Conservation (phyloP, 2,329 filamentous ascomycete genomes). For the Chaetothyriales sp. region DNA sequence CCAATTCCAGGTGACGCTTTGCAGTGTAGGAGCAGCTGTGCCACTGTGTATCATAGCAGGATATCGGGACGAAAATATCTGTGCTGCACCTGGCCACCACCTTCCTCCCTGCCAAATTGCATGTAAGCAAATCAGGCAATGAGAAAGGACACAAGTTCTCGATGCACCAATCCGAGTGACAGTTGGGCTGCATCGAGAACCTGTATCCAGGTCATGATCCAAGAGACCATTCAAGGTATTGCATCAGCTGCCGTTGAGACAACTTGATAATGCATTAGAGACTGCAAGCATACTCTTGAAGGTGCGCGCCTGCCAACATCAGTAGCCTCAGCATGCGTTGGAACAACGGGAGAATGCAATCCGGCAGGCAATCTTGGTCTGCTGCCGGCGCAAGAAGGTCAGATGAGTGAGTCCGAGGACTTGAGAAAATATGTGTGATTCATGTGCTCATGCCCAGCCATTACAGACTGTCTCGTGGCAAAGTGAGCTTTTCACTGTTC, state of each 20-base stretch:
- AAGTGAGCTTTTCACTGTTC: background rate
- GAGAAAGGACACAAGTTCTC: background rate
- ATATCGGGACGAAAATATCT: too few relatives aligned
- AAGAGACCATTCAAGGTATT: background rate
- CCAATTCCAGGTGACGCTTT: too few relatives aligned
- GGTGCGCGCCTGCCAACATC: background rate
- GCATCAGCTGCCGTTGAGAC: background rate
- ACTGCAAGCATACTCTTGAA: background rate
- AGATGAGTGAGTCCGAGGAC: background rate
- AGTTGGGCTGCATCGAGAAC: background rate
- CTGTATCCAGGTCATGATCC: background rate
- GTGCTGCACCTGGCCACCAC: too few relatives aligned
- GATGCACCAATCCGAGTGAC: background rate
- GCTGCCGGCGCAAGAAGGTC: background rate
- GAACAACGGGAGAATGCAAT: background rate
- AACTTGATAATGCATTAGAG: background rate
- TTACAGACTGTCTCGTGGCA: background rate
- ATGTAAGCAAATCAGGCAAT: background rate
- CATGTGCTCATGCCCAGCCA: background rate
- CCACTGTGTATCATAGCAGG: too few relatives aligned
- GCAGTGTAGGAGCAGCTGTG: too few relatives aligned
- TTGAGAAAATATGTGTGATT: background rate
- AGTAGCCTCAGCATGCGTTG: background rate
- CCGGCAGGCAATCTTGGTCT: background rate
- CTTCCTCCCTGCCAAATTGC: background rate